These are phyloP conservation scores for Penicillium malachiteum DNA, from an alignment of 495 filamentous ascomycete genomes.

Conservation along the genomic window DNA sequence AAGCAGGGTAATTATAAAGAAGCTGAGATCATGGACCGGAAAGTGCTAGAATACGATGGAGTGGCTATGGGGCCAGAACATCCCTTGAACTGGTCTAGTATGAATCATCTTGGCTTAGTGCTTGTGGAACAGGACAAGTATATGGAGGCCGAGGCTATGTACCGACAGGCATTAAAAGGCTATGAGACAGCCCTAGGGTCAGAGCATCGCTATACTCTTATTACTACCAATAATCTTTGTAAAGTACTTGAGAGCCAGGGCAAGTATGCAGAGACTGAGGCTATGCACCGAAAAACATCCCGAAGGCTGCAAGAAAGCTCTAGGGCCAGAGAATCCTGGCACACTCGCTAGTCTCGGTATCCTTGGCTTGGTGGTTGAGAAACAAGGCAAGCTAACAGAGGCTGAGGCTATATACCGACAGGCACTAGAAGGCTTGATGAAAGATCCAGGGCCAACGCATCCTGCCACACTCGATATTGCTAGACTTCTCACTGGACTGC, in stretches of 20 bases:
- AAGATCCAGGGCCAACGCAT: neutral
- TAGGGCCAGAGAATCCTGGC: neutral
- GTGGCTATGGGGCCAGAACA: neutral
- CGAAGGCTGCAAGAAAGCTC: neutral
- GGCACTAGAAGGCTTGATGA: neutral
- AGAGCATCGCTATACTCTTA: conserved; percentile 5
- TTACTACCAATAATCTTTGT: neutral
- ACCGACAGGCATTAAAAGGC: neutral
- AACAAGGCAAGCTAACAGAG: neutral
- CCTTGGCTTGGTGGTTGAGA: neutral
- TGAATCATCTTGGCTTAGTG: neutral
- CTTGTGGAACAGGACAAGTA: neutral
- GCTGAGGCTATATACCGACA: neutral
- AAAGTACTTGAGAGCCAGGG: neutral
- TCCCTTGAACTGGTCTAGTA: neutral
- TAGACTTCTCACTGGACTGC: no score
- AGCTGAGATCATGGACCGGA: neutral
- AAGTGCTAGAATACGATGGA: no score
- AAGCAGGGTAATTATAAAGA: neutral
- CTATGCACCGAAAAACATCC: neutral
- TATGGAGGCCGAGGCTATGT: neutral
- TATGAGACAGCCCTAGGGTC: neutral
- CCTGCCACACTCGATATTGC: no score
- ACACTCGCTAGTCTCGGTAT: neutral
- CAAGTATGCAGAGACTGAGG: neutral